Base-by-base conservation (phyloP, 2,329 filamentous ascomycete genomes). In the Apiospora phragmitis region DNA sequence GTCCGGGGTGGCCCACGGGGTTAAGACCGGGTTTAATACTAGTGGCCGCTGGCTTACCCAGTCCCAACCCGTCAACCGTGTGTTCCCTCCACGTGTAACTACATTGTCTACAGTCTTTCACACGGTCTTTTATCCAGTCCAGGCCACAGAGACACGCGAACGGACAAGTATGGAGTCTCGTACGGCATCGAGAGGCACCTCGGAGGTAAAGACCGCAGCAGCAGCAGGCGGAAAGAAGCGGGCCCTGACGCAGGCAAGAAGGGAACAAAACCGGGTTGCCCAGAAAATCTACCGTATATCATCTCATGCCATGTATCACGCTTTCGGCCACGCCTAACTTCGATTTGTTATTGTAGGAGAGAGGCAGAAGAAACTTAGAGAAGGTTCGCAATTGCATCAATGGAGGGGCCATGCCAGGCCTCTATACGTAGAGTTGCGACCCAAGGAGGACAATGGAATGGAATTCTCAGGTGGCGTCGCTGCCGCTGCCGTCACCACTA, bases 201-300 rank as follows among this genome's bases (percentile, higher is more conserved):
- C 55, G 3, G 32, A 62, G 32, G 55, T 12, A 12, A 38, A 38
- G 18, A 11, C 32, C 2, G 21, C 55, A n/a, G 32, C 18, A 11
- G 21, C 55, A n/a, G 32, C 18, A 11, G 55, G 55, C 32, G 29
- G 21, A 24, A 74, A 72, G 69, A 81, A 79, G 72, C 76, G 81
- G 51, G 73, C 79, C 41, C 72, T 83, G 21, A 83, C 81, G 9
- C 74, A 77, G 16, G 80, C 81, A 35, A 77, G 82, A 6, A 80
- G 78, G 71, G 77, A 80, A 66, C 81, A 83, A 71, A 83, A 83
- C 62, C 76, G 77, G 18, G 69, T 76, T 16, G 79, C 81, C 12
- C 81, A 83, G 70, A 77, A 76, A 70, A 72, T 76, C 1, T 82
- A 80, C 67, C 77, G 81, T 83, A 24, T 68, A 42, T 21, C 68